Base-by-base conservation (phyloP, 2,329 filamentous ascomycete genomes). In the Onygenales sp. region DNA sequence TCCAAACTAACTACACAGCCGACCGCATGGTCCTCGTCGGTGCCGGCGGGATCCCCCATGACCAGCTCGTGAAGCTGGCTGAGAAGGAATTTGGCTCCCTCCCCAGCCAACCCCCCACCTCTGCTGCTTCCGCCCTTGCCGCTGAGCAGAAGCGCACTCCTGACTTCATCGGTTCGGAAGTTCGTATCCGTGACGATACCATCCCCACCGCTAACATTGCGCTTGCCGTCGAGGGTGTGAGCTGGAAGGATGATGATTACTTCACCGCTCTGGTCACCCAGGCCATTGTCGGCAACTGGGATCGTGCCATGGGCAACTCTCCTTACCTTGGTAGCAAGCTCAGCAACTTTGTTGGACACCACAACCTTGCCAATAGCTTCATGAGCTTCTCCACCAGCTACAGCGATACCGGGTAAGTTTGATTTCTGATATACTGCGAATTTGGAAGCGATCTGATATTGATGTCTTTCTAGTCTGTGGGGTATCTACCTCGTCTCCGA, bases 301-400 rank as follows among this genome's bases (percentile, higher is more conserved):
- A 98, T 79, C 93, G 93, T 77, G 88, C 93, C 63, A 92, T 97
- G 84, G 93, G 94, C 69, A 95, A 93, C 75, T 93, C 93, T 56
- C 86, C 91, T 61, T 93, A 96, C 79, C 86, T 96, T 69, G 93
- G 94, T 66, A 95, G 90, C 87, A 96, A 94, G 82, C 88, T 98
- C 66, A 95, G 89, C 79, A 85, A 86, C 61, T 89, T 93, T 67
- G 86, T 98, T 63, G 88, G 94, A 81, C 85, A 95, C 76, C 84
- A 97, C 77, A 86, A 91, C 73, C 83, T 98, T 58, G 93, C 93
- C 74, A 98, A 95, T 80, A 96, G 91, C 83, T 98, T 96, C 82
- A 98, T 98, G 94, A 95, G 88, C 79, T 98, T 98, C 79, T 96
- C 91, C 61, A 98, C 93, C 62, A 95, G 89, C 81, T 98, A 98